Evolutionary conservation across 768 basidiomycete genomes (phyloP), one percentile per base, ranked within the genome.

Genomic region (Suillus ampliporus): DNA sequence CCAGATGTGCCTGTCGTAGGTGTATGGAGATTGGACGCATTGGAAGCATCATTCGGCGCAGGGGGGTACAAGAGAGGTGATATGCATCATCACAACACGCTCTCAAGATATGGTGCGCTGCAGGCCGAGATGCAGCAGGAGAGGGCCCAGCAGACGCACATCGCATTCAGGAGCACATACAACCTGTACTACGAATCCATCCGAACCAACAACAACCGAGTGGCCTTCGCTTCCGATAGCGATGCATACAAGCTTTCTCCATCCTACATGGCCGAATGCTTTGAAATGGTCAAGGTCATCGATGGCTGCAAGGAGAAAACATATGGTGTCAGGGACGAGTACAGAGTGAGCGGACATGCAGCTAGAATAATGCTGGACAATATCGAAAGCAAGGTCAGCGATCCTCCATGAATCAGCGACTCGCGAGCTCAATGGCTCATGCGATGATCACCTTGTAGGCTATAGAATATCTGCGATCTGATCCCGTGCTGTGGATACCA

Each of bases 71-170:
- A 43, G 4, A 0, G 31, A 11, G 67, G 62, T 0, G 60, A 58
- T 8, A 19, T 64, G 1, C 67, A 68, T 37, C 48, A 68, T 26
- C 58, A 61, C 1, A 63, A 37, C 44, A 65, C 44, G 5, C 61
- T 69, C 2, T 13, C 37, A 3, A n/a, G 40, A 1, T 66, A 69
- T 61, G 63, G 65, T 11, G 68, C 37, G 2, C 8, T 70, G 2
- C 66, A 70, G 38, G 69, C 68, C 4, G 57, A 66, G 13, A 71
- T 69, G 61, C 7, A 35, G 13, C 37, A 64, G 31, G 58, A 67
- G 6, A 21, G 44, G 41, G 61, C 26, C 0, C 40, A 43, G 1
- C 60, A 64, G 2, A 65, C 58, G 0, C 68, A 71, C 13, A 13
- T 68, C 2, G 34, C 57, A 1, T 71, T 69, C 50, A 9, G 51